Base-by-base conservation (phyloP, 306 rosid species). In the Dalbergia cochinchinensis region DNA sequence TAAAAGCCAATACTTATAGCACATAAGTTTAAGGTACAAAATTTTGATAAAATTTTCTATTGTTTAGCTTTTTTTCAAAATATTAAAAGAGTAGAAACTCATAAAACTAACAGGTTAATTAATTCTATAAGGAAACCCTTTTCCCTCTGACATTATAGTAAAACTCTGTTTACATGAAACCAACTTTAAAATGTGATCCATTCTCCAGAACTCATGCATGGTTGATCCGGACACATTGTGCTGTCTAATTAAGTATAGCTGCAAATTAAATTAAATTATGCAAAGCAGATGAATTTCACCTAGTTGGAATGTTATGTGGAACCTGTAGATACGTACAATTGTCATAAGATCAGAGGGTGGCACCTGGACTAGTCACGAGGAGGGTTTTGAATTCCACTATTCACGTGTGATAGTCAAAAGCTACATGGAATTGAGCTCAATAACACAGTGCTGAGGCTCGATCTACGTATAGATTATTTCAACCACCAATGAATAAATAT, bases 381-480 rank as follows among this genome's bases (percentile, higher is more conserved):
- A 19, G 11, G 45, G 18, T 47, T 76, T 85, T 59, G 81, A 85
- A 69, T 86, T 71, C 71, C 58, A 42, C 45, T 10, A 66, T 66
- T 83, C 88, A 87, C 91, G 86, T 85, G 88, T 69, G 77, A 80
- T 11, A 76, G 87, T 83, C 91, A 85, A 88, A 91, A 88, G 85
- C 76, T 42, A 26, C 62, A 8, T 45, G 33, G 82, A 86, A 87
- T 83, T 67, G 83, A 83, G 33, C 85, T 83, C 90, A 83, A 83
- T 84, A 85, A 65, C 81, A 50, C 39, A 22, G 19, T 11, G 12
- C 54, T 51, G 3, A 8, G 47, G 47, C 47, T 42, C 11, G 20
- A 62, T 44, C 18, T 34, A 3, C 13, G 7, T 34, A 44, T 8
- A 57, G 48, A 48, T 26, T 15, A 33, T 55, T 22, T 71, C 67